Evolutionary conservation across 148 eudicot genomes (phyloP), one percentile per base, ranked within the genome.

Genomic region (Heliosperma pusillum): DNA sequence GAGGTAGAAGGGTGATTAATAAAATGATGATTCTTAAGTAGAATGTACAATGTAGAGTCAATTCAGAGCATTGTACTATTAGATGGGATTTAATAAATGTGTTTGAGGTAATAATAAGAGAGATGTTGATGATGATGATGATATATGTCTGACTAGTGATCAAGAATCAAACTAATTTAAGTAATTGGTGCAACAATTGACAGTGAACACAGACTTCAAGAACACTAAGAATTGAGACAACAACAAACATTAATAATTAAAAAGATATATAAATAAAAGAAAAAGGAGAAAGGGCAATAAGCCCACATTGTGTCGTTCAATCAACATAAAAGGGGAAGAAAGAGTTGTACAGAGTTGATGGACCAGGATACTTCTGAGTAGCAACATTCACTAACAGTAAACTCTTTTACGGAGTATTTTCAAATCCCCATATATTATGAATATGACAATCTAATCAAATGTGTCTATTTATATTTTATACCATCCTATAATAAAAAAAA

Each of bases 291-390:
- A 80, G 86, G 76, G 90, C 82, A 85, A 82, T 79, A 77, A 81
- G 79, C 82, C 73, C 77, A 71, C 59, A 74, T 79, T 85, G 93
- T 88, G 81, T 88, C 66, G 91, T 89, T 91, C 90, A 89, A 89
- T 89, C 93, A 89, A 78, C 73, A 33, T 80, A 75, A 82, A 77
- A 68, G 79, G 79, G 42, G 20, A 57, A 47, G 8, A 56, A 57
- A 44, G 67, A 56, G 55, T 68, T n/a, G 75, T 62, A 70, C 82
- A 79, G 87, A n/a, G 58, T 71, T 80, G 79, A 78, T 83, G 82
- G 84, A 79, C 56, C 61, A 74, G 22, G 30, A 4, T 44, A 11
- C 64, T 59, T 59, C 81, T 80, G 70, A 77, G 52, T 27, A 70
- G 66, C 72, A 79, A 62, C 63, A 24, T 64, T 25, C 77, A 60